Evolutionary conservation across 2,329 filamentous ascomycete genomes (phyloP).

Genomic region (Fusarium sp.): DNA sequence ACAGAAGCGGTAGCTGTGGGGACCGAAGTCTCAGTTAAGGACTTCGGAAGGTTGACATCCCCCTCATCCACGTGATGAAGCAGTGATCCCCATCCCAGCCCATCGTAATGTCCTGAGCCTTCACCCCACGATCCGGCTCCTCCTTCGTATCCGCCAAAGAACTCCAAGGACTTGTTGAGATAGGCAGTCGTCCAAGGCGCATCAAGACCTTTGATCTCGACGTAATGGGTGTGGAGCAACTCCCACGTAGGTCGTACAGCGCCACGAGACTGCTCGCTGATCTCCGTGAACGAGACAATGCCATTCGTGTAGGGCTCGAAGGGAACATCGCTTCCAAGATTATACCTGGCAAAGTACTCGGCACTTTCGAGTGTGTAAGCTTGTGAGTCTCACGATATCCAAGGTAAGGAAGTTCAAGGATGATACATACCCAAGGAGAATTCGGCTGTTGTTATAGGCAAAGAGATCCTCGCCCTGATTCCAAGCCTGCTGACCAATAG

Average conservation of each 20-base stretch:
- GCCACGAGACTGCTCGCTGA: conserved; percentile 14
- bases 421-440: conserved; percentile 30
- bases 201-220: conserved; percentile 20
- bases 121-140: conserved; percentile 16
- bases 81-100: conserved; percentile 23
- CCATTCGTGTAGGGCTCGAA: conserved; percentile 34
- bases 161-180: conserved; percentile 8
- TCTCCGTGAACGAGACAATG: conserved; percentile 10
- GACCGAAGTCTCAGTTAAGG: background rate
- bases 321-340: conserved; percentile 27
- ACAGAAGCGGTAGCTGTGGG: background rate
- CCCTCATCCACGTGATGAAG: conserved; percentile 16
- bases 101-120: background rate
- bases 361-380: background rate
- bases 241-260: conserved; percentile 24
- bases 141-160: conserved; percentile 15
- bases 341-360: conserved; percentile 29
- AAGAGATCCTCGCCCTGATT: background rate
- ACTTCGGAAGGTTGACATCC: background rate
- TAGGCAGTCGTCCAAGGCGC: conserved; percentile 31
- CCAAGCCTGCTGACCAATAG: background rate
- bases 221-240: conserved; percentile 28
- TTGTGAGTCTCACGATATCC: no score
- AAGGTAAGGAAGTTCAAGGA: background rate
- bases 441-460: conserved; percentile 28